Percentiles rank a stretch among this genome's conserved stretches.
Conservation (phyloP, 306 rosid species). For the Lupinus albus region DNA sequence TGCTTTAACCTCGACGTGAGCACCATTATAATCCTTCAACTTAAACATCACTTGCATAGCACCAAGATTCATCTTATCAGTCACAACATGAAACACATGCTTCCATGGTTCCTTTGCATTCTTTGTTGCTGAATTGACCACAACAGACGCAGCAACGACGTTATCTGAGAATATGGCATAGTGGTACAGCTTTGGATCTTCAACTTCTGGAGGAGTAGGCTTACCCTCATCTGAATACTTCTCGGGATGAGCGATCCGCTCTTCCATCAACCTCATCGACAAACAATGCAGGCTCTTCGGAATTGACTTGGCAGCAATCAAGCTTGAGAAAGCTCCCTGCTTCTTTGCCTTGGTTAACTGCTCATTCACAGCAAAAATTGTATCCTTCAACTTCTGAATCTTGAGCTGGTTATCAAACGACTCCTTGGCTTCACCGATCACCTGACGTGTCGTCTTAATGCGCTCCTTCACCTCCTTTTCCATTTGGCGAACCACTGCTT, state of each 20-base stretch:
- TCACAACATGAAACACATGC: conserved; percentile 86
- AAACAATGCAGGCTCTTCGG: conserved; percentile 82
- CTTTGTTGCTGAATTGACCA: conserved; percentile 77
- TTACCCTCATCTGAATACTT: conserved; percentile 69
- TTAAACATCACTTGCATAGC: conserved; percentile 92
- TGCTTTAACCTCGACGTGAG: conserved; percentile 78
- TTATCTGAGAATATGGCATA: conserved; percentile 83
- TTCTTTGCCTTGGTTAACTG: conserved; percentile 83
- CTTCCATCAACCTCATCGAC: conserved; percentile 76
- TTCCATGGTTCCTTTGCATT: conserved; percentile 85
- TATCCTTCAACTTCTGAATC: conserved; percentile 94
- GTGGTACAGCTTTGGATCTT: conserved; percentile 78
- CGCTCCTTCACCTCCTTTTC: conserved; percentile 96
- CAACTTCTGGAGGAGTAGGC: conserved; percentile 59
- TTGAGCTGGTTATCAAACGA: conserved; percentile 91
- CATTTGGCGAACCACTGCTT: conserved; percentile 69
- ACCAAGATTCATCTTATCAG: conserved; percentile 91
- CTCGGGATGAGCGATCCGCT: conserved; percentile 68
- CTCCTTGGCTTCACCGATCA: conserved; percentile 82
- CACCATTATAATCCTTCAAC: conserved; percentile 69
- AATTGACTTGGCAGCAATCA: conserved; percentile 85
- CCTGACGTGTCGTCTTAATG: conserved; percentile 77
- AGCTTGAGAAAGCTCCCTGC: conserved; percentile 93
- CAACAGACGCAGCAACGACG: conserved; percentile 82
- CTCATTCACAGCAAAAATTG: conserved; percentile 86